Evolutionary conservation across 169 alveolate genomes (phyloP).

Genomic region (Miamiensis avidus): DNA sequence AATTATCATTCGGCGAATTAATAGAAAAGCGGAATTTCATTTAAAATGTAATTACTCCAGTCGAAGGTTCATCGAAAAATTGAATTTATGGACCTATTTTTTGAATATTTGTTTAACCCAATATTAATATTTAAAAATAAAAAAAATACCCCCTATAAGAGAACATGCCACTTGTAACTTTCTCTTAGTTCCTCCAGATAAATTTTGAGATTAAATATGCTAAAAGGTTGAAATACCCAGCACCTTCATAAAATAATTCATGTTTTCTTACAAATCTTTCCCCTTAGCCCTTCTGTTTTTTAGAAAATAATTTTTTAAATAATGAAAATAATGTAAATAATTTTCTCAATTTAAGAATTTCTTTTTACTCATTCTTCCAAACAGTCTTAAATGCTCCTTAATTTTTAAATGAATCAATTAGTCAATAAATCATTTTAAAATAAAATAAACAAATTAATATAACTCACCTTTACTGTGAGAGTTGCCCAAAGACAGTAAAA

Average conservation of each 20-base stretch:
- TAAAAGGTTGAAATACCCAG: constrained; percentile 22
- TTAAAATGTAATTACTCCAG: constrained; percentile 89
- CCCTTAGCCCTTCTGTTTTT: too few relatives aligned
- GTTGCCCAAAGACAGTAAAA: constrained; percentile 47
- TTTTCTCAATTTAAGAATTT: constrained; percentile 14
- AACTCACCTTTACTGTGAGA: too few relatives aligned
- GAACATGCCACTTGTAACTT: constrained; percentile 87
- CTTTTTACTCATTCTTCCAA: constrained; percentile 69
- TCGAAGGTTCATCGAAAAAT: constrained; percentile 90
- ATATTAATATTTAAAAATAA: too few relatives aligned
- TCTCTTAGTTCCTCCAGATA: constrained; percentile 89
- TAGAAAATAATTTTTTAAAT: too few relatives aligned
- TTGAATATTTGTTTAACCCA: too few relatives aligned
- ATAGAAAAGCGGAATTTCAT: constrained; percentile 77
- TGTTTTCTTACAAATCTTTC: too few relatives aligned
- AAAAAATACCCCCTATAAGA: too few relatives aligned
- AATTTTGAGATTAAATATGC: constrained; percentile 54
- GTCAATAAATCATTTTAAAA: too few relatives aligned
- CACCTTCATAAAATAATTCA: too few relatives aligned
- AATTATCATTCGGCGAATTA: too few relatives aligned
- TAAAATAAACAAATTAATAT: too few relatives aligned
- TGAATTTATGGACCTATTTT: constrained; percentile 77
- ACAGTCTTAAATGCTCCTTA: constrained; percentile 64
- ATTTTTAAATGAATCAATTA: too few relatives aligned
- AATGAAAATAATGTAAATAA: constrained; percentile 24